Evolutionary conservation across 306 rosid species (phyloP), one percentile per base, ranked within the genome.

Genomic region (Dalbergia cochinchinensis): DNA sequence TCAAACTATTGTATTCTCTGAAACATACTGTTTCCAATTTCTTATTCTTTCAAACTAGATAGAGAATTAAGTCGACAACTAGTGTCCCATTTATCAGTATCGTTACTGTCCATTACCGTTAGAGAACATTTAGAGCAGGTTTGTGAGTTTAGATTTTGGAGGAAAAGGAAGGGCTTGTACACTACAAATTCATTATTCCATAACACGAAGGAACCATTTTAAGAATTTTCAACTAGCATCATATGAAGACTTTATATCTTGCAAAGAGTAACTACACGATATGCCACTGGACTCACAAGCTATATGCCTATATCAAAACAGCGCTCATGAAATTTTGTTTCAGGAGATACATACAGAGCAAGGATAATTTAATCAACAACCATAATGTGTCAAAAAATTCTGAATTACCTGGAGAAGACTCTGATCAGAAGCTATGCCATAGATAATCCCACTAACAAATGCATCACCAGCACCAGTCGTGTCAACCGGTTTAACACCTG

Each of bases 391-490:
- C 18, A 26, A 66, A 65, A 73, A 48, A 7, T 8, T 65, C n/a
- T 74, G 59, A 85, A 31, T 37, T 84, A 93, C 98, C 98, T 89
- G 73, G n/a, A 90, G 48, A 63, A 90, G 74, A 59, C 62, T 84
- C 33, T 15, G 82, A 70, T 95, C 91, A 54, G 94, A 88, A 76
- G 94, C 99, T 63, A 95, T 18, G 81, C 86, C 76, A 83, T 78
- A 68, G 34, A 95, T 73, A 72, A 93, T 41, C 83, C 98, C 99
- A 75, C 98, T 83, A 44, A 95, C 99, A 73, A 95, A 95, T 37
- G 99, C 90, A 82, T 95, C 99, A 1, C 99, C 99, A 4, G 99
- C 99, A 26, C 99, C 99, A 0, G 98, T 95, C 62, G 99, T 95
- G 88, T 95, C 99, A 6, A 91, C 85, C 3, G 97, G 73, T 75